Evolutionary conservation across 2,329 filamentous ascomycete species (phyloP), one percentile per base, ranked within the genome.

Genomic region (Colletotrichum sp.): DNA sequence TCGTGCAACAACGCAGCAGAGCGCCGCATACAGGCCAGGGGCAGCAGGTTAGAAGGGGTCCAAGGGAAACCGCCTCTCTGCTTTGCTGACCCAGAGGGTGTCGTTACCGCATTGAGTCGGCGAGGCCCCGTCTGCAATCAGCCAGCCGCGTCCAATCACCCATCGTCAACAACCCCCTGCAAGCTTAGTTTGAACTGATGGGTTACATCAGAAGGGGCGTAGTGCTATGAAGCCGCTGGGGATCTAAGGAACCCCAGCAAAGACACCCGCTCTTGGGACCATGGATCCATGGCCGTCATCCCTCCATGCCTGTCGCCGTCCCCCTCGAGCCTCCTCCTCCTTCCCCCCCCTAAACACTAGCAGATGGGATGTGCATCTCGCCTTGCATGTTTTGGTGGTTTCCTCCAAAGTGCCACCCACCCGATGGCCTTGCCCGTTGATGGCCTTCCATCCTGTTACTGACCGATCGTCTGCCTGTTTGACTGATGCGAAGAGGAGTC

Each of bases 311-410:
- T 22, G 57, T 28, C 30, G 22, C 30, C 66, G 52, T 39, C 52
- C 32, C 36, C 36, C 18, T 59, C 55, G 68, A 75, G 62, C 68
- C 62, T 75, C 52, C 59, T 55, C 34, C 24, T 67, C 39, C 34
- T 34, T 8, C 34, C 34, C 15, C 34, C 13, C 44, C 44, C 44
- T 52, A 52, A 36, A 18, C 28, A 34, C 39, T 68, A 30, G 39
- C 62, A 75, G 69, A 74, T 75, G 75, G 76, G 48, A 78, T 77
- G 67, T 70, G 62, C 67, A 74, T 71, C 68, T 78, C 71, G 75
- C 76, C 75, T 75, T 72, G 75, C 65, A 75, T 76, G 66, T 71
- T 66, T 70, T 77, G 48, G 64, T 63, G 76, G 71, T 72, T 78
- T 72, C 48, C 68, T 48, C 60, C 75, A 77, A 72, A 75, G 76